Conservation (phyloP, 2,329 filamentous ascomycete genomes). For the Fonsecaea erecta region DNA sequence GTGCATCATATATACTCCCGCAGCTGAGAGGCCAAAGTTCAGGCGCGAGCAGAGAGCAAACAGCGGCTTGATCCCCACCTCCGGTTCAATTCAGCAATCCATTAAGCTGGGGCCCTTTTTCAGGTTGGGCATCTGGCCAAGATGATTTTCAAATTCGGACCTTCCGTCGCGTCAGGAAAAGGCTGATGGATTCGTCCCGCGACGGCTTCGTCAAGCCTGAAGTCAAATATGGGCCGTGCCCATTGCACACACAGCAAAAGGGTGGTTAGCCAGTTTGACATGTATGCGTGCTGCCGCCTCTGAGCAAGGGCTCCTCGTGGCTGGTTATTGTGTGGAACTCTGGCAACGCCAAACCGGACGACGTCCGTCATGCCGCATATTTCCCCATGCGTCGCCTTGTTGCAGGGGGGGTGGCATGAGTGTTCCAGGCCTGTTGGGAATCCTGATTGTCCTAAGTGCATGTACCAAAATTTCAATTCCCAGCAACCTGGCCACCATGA, state of each 20-base stretch:
- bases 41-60: constrained; percentile 27
- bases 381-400: constrained; percentile 28
- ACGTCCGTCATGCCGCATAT: constrained; percentile 31
- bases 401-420: constrained; percentile 26
- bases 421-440: constrained; percentile 21
- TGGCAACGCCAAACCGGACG: constrained; percentile 30
- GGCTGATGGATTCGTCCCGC: constrained; percentile 26
- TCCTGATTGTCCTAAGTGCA: constrained; percentile 16
- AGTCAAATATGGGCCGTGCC: constrained; percentile 31
- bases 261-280: constrained; percentile 34
- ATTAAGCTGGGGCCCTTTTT: constrained; percentile 14
- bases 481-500: constrained; percentile 1
- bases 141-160: constrained; percentile 32
- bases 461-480: constrained; percentile 25
- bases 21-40: constrained; percentile 9
- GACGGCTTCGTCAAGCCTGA: constrained; percentile 31
- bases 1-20: constrained; percentile 33
- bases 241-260: constrained; percentile 28
- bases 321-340: constrained; percentile 29
- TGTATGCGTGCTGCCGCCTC: constrained; percentile 26
- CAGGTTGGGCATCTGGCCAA: constrained; percentile 30
- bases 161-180: constrained; percentile 24
- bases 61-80: constrained; percentile 28
- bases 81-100: constrained; percentile 6
- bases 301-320: constrained; percentile 33